Evolutionary conservation across 2,329 filamentous ascomycete genomes (phyloP).

Genomic region (Dactylellina haptotyla): DNA sequence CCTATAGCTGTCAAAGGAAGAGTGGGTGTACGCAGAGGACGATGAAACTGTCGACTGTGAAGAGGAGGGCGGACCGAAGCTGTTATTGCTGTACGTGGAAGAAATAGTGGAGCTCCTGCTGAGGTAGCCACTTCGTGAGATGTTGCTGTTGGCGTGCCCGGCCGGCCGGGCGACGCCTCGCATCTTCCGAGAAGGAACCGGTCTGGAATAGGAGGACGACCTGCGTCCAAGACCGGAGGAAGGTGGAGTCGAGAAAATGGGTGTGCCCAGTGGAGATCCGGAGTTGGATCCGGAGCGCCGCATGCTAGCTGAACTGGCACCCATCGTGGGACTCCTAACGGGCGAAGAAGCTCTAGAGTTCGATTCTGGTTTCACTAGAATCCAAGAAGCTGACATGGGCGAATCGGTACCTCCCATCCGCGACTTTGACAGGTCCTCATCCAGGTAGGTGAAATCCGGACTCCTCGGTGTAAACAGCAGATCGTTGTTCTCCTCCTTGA

Average conservation of each 20-base stretch:
- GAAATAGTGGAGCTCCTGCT: constrained; percentile 40
- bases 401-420: constrained; percentile 41
- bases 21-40: constrained; percentile 31
- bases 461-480: constrained; percentile 32
- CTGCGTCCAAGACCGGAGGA: constrained; percentile 13
- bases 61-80: constrained; percentile 12
- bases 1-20: constrained; percentile 28
- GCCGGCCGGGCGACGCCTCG: constrained; percentile 35
- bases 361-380: constrained; percentile 45
- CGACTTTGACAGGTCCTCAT: constrained; percentile 44
- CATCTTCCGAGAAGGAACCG: constrained; percentile 45
- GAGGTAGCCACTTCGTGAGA: constrained; percentile 14
- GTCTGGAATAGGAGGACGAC: constrained; percentile 32
- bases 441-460: constrained; percentile 32
- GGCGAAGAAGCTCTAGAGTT: constrained; percentile 42
- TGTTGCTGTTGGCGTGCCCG: constrained; percentile 1
- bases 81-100: constrained; percentile 11
- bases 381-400: constrained; percentile 51
- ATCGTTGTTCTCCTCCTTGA: constrained; percentile 28
- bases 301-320: constrained; percentile 47
- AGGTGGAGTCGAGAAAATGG: constrained; percentile 32
- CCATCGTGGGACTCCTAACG: constrained; percentile 15
- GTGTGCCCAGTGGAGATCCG: constrained; percentile 22
- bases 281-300: constrained; percentile 36
- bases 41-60: constrained; percentile 19